Evolutionary conservation across 2,329 filamentous ascomycete species (phyloP), one percentile per base, ranked within the genome.

Genomic region (Pestalotiopsis sp.): DNA sequence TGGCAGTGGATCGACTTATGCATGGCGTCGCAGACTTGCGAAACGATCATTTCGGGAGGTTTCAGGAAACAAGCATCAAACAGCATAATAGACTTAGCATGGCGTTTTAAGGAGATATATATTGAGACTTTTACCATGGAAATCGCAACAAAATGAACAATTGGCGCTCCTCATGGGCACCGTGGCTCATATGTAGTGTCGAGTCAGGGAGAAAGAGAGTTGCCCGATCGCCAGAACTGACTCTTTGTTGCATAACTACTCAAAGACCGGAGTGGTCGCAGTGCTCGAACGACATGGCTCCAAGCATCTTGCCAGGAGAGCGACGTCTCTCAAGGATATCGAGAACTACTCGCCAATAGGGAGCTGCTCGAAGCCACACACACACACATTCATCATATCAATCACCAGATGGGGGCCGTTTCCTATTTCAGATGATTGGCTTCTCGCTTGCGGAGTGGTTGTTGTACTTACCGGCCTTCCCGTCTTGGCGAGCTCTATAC

Each of bases 401-500:
- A 36, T 36, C 31, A 36, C 31, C 45, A 52, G 45, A 52, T 52
- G 17, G 17, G 45, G 17, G n/a, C 6, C 45, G 45, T 20, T 23
- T n/a, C 45, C 45, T 52, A 9, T 52, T 52, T 52, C 5, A 20
- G 45, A 45, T 45, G 17, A 52, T 9, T 52, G 45, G n/a, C 11
- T 5, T 52, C 17, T 52, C 45, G 20, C 20, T 52, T 59, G 23
- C 17, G 12, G 12, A 59, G 57, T 27, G 27, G 27, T 27, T 23
- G 23, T 59, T 20, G 23, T 12, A 17, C 9, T 13, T 59, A 36
- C 23, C 23, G 23, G 57, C 57, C 57, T 59, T 36, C 57, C 57
- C 23, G 27, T 59, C 57, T 59, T 59, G 57, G 57, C 57, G 27
- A 36, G 23, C 57, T 59, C 57, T 59, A 59, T 59, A 59, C 57